Conservation (phyloP, 192 early-diverging fungal genomes). For the Funneliformis geosporum region DNA sequence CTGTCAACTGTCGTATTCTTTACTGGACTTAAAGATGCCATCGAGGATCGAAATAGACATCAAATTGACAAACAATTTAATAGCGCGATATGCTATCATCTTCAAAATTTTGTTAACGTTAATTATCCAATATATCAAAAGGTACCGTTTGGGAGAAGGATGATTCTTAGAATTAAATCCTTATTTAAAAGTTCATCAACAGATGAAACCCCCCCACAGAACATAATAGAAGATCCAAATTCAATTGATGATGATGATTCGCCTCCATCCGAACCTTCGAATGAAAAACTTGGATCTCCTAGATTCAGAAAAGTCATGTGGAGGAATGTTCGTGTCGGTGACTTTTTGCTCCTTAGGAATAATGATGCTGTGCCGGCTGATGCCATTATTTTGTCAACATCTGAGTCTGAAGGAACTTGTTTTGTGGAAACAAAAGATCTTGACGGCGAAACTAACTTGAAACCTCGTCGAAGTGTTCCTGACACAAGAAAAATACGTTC, state of each 20-base stretch:
- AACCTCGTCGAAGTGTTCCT: constrained; percentile 69
- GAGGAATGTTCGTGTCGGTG: constrained; percentile 79
- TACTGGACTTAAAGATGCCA: constrained; percentile 83
- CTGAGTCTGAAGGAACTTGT: constrained; percentile 73
- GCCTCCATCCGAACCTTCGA: background rate
- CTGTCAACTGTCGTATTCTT: constrained; percentile 79
- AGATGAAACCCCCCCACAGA: background rate
- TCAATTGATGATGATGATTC: constrained; percentile 4
- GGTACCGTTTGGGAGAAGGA: constrained; percentile 27
- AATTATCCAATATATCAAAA: constrained; percentile 40
- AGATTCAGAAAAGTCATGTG: constrained; percentile 59
- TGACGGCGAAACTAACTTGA: constrained; percentile 98
- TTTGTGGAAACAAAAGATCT: constrained; percentile 95
- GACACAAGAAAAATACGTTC: constrained; percentile 69
- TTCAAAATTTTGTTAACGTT: constrained; percentile 48
- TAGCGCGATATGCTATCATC: constrained; percentile 52
- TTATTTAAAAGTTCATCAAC: background rate
- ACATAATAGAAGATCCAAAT: background rate
- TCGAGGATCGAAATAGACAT: constrained; percentile 89
- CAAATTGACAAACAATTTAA: constrained; percentile 84
- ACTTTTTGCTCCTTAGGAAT: constrained; percentile 82
- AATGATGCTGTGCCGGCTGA: constrained; percentile 87
- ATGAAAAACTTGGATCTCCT: constrained; percentile 35
- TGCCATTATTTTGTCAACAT: constrained; percentile 77
- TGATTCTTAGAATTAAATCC: constrained; percentile 4